Conservation (phyloP, 495 filamentous ascomycete species). For the Penicillium argentinense region DNA sequence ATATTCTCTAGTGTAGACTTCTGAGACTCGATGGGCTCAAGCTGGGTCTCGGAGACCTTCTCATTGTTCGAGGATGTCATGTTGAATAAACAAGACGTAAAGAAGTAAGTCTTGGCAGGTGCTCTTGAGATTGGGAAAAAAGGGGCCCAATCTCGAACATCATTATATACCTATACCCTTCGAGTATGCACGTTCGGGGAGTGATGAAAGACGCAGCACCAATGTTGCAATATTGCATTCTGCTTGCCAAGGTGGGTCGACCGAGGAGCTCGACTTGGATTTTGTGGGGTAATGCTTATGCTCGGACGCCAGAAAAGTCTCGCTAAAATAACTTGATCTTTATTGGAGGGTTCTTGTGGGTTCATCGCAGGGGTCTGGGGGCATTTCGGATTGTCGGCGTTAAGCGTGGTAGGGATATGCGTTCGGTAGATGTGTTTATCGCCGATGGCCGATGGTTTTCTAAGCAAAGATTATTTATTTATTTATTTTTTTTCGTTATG, state of each 20-base stretch:
- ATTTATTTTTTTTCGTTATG: no score
- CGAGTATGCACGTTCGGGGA: no score
- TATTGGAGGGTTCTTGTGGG: background rate
- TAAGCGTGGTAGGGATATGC: background rate
- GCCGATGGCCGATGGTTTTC: slow-evolving; percentile 2
- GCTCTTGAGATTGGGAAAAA: background rate
- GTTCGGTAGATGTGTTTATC: background rate
- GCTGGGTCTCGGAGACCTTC: slow-evolving; percentile 2
- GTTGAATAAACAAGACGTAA: background rate
- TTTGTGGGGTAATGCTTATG: slow-evolving; percentile 4
- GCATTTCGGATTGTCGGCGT: slow-evolving; percentile 7
- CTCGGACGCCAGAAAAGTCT: background rate
- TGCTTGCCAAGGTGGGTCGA: background rate
- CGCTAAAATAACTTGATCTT: background rate
- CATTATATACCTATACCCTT: background rate
- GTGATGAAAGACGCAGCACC: slow-evolving; percentile 6
- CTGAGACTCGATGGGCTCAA: slow-evolving; percentile 4
- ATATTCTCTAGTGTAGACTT: slow-evolving; percentile 3
- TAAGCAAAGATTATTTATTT: no score
- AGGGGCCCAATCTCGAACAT: background rate
- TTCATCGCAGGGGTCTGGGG: slow-evolving; percentile 1
- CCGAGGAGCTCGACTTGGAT: background rate
- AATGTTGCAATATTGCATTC: slow-evolving; percentile 9
- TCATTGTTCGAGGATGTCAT: background rate
- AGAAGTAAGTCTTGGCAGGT: background rate